Percentiles rank a stretch among this genome's conserved stretches.
phyloP scores from a whole-genome alignment of 352 stramenopile genomes.

The Globisporangium orthogonon region DNA sequence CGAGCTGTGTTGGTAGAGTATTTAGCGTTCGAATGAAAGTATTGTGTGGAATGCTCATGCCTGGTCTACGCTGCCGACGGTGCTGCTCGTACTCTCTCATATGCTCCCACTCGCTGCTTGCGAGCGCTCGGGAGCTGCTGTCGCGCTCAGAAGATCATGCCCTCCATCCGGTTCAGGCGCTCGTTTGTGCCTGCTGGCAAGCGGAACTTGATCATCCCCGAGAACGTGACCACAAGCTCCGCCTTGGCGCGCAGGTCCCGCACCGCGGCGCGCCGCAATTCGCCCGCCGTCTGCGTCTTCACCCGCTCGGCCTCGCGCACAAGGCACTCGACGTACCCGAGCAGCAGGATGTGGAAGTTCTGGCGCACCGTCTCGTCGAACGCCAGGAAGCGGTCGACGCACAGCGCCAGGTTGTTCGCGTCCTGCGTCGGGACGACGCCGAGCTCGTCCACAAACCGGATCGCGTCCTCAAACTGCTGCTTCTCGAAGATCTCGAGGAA shows the following conservation, averaged over 20 bases:
- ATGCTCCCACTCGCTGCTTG: not conserved
- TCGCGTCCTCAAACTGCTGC: slow-evolving; percentile 77
- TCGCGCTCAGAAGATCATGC: slow-evolving; percentile 74
- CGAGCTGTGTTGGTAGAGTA: not conserved
- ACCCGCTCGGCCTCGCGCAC: slow-evolving; percentile 74
- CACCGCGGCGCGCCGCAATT: slow-evolving; percentile 39
- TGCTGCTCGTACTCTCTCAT: slow-evolving; percentile 1
- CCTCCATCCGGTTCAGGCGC: slow-evolving; percentile 80
- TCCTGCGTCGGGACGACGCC: slow-evolving; percentile 64
- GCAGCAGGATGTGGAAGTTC: slow-evolving; percentile 80
- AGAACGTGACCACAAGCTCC: slow-evolving; percentile 81
- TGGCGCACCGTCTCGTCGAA: slow-evolving; percentile 78
- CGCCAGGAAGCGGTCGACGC: slow-evolving; percentile 78
- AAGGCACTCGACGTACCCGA: slow-evolving; percentile 86
- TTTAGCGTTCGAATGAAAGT: not conserved
- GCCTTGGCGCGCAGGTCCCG: slow-evolving; percentile 60
- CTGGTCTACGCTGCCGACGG: not conserved
- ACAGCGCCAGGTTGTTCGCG: slow-evolving; percentile 48
- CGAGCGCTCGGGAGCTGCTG: too few relatives aligned
- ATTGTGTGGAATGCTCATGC: not conserved
- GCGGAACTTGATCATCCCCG: slow-evolving; percentile 87
- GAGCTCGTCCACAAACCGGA: slow-evolving; percentile 77
- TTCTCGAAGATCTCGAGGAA: slow-evolving; percentile 83
- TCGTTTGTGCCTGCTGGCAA: slow-evolving; percentile 77
- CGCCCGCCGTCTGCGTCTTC: slow-evolving; percentile 60